Conservation (phyloP, 352 stramenopile species). For the Blastocystis sp. region DNA sequence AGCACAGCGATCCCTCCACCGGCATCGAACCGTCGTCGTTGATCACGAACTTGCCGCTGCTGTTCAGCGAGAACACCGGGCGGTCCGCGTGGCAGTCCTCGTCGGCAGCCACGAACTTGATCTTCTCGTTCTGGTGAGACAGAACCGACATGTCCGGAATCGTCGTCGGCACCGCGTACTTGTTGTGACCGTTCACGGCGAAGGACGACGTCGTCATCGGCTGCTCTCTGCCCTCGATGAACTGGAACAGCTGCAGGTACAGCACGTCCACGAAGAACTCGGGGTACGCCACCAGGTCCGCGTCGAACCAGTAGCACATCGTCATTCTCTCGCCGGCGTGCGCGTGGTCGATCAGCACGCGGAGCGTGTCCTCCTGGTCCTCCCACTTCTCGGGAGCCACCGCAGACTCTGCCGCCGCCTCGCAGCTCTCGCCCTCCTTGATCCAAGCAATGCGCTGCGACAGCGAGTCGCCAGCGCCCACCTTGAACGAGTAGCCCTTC, state of each 20-base stretch:
- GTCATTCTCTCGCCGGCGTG: conserved; percentile 12
- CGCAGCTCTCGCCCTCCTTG: conserved; percentile 11
- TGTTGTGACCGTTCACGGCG: conserved; percentile 63
- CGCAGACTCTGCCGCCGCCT: neutral
- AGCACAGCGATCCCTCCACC: conserved; percentile 20
- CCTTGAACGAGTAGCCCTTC: conserved; percentile 65
- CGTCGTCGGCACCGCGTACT: conserved; percentile 47
- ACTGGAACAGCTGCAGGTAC: conserved; percentile 55
- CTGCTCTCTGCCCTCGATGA: conserved; percentile 17
- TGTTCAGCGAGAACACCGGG: conserved; percentile 37
- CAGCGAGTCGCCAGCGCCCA: conserved; percentile 42
- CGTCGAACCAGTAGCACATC: conserved; percentile 72
- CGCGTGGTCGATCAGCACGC: conserved; percentile 9
- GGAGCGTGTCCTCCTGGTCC: conserved; percentile 20
- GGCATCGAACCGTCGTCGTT: conserved; percentile 68
- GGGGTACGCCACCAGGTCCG: conserved; percentile 57
- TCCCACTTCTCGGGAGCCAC: neutral
- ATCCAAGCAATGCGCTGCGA: conserved; percentile 41
- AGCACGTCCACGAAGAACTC: conserved; percentile 52
- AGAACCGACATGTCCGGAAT: conserved; percentile 14
- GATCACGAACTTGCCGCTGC: conserved; percentile 31
- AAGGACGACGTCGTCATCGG: neutral
- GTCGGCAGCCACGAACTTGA: conserved; percentile 57
- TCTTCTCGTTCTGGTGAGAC: conserved; percentile 2
- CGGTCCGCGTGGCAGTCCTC: conserved; percentile 33